A percentile compares a stretch with the other conserved stretches of the same genome.
phyloP scores from a whole-genome alignment of 805 yeast genomes.

The Saturnispora diversa region DNA sequence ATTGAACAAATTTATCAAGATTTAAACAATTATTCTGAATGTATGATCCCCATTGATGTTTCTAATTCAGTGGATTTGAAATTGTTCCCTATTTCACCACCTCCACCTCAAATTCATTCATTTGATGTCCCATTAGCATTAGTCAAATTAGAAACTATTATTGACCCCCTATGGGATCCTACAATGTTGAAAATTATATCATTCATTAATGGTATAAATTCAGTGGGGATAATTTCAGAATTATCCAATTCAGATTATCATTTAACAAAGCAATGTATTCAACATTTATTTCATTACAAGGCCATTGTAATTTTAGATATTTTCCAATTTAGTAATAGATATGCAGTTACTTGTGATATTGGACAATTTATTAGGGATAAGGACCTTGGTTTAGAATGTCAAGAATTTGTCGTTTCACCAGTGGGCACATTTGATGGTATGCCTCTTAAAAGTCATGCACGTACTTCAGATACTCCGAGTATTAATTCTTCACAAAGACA shows the following conservation, averaged over 20 bases:
- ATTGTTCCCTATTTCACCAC: slow-evolving; percentile 79
- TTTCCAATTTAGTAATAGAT: slow-evolving; percentile 80
- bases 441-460: slow-evolving; percentile 16
- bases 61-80: slow-evolving; percentile 89
- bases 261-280: slow-evolving; percentile 78
- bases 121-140: slow-evolving; percentile 91
- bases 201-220: slow-evolving; percentile 80
- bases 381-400: slow-evolving; percentile 73
- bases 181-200: slow-evolving; percentile 87
- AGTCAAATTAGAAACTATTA: slow-evolving; percentile 59
- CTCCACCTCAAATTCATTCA: slow-evolving; percentile 68
- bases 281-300: slow-evolving; percentile 83
- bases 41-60: slow-evolving; percentile 86
- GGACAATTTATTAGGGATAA: slow-evolving; percentile 57
- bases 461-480: neutral
- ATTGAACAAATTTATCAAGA: slow-evolving; percentile 91
- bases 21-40: slow-evolving; percentile 89
- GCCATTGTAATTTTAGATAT: slow-evolving; percentile 78
- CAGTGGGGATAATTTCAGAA: slow-evolving; percentile 66
- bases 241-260: slow-evolving; percentile 74
- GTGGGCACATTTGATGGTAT: slow-evolving; percentile 29
- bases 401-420: slow-evolving; percentile 59
- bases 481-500: neutral
- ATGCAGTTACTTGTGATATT: slow-evolving; percentile 80
- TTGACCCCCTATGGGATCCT: slow-evolving; percentile 95